Base-by-base conservation (phyloP, 129 eudicot species). In the Scalesia atractyloides region DNA sequence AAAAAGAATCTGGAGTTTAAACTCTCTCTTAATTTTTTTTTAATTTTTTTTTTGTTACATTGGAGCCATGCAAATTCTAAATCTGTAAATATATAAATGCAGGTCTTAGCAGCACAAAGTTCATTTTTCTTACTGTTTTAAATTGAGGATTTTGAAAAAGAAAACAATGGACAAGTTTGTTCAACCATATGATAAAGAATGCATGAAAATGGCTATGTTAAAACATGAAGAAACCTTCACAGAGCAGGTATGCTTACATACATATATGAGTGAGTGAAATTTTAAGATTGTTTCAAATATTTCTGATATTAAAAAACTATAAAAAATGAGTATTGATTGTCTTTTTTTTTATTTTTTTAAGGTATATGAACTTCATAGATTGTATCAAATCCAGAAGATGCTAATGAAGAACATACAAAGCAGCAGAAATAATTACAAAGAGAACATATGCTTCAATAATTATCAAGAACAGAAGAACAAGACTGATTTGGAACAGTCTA, bases 311-410 rank as follows among this genome's bases (percentile, higher is more conserved):
- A 19, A 9, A 56, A 19, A 5, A 9, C 34, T 20, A 20, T 43
- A 37, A 62, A n/a, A 0, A 5, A 68, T 49, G 3, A 11, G 22
- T 58, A 78, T 20, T 63, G 43, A 59, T 74, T 37, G 72, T 1
- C 10, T 52, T 41, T 57, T 24, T 52, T 41, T 57, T 24, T 69
- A 44, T 61, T 15, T 36, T 61, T 59, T 18, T 26, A 85, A 95
- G 99, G 96, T 95, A 24, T 81, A 80, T 76, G 97, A 95, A 76
- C 99, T 95, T 66, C 99, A 95, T 69, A 94, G 97, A 26, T 76
- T 95, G 13, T 95, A 95, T 69, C 82, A 79, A 68, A 79, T 80
- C 50, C 99, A 95, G 84, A 90, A 95, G 85, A 76, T 81, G 74
- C 80, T 95, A 10, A 91, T 91, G 99, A 85, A 85, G 63, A 83